Evolutionary conservation across 2,329 filamentous ascomycete genomes (phyloP).

Genomic region (Curvularia lunata): DNA sequence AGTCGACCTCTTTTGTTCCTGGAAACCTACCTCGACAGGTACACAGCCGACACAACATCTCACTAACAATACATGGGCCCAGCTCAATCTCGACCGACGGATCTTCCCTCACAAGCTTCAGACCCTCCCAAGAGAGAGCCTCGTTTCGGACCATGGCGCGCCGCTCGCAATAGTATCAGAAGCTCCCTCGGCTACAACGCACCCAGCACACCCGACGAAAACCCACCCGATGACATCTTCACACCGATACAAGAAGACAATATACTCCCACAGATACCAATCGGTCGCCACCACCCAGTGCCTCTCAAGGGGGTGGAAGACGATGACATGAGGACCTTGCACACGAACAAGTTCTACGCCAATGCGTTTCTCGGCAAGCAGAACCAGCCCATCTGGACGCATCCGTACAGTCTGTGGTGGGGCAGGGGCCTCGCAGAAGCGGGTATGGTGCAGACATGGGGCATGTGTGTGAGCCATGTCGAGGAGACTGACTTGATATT

Average conservation of each 20-base stretch:
- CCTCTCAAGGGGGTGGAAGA: conserved; percentile 49
- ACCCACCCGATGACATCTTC: conserved; percentile 48
- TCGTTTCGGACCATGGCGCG: conserved; percentile 16
- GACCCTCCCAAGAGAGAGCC: conserved; percentile 11
- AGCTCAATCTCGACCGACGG: conserved; percentile 8
- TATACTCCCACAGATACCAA: conserved; percentile 51
- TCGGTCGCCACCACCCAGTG: conserved; percentile 51
- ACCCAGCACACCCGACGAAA: conserved; percentile 6
- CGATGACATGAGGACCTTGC: conserved; percentile 55
- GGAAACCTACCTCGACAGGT: neutral
- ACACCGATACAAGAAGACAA: conserved; percentile 49
- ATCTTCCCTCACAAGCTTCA: neutral
- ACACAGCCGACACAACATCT: neutral
- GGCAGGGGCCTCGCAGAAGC: conserved; percentile 54
- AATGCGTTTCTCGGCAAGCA: conserved; percentile 82
- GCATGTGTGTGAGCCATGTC: conserved; percentile 58
- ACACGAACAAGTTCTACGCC: conserved; percentile 74
- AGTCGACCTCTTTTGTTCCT: neutral
- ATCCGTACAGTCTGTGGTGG: conserved; percentile 62
- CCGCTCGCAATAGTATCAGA: conserved; percentile 18
- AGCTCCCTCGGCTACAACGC: conserved; percentile 17
- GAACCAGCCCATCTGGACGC: conserved; percentile 71
- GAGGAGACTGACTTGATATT: conserved; percentile 71
- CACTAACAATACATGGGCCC: conserved; percentile 15
- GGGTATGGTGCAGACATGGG: conserved; percentile 63